These are phyloP conservation scores for Rostrohypoxylon terebratum DNA, from an alignment of 495 filamentous ascomycete species.

Conservation along the genomic window DNA sequence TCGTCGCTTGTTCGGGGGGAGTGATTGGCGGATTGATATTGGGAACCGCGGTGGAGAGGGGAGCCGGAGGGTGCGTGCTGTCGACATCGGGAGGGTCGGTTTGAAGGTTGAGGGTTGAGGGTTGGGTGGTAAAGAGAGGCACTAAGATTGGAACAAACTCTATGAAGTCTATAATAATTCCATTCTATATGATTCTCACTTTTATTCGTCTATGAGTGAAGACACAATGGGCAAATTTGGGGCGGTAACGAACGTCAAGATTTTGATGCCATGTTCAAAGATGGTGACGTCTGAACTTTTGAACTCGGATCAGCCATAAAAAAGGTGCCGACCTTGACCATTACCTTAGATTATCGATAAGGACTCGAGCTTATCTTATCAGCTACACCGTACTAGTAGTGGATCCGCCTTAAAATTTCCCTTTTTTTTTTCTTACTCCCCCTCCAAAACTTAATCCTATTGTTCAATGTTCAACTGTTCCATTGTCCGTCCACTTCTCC, in stretches of 20 bases:
- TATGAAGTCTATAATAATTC: constrained; percentile 15
- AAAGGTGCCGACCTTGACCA: neutral
- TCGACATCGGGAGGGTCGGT: constrained; percentile 27
- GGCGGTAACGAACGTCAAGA: neutral
- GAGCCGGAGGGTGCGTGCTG: constrained; percentile 12
- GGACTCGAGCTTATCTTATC: neutral
- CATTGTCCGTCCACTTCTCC: constrained; percentile 12
- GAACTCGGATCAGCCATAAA: neutral
- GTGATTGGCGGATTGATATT: neutral
- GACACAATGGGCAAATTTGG: neutral
- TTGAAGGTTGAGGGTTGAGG: constrained; percentile 7
- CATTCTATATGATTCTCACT: constrained; percentile 6
- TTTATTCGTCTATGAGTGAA: constrained; percentile 15
- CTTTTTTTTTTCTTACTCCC: constrained; percentile 20
- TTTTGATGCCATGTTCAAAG: neutral
- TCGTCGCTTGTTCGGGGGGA: constrained; percentile 29
- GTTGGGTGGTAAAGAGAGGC: neutral
- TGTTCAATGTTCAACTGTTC: neutral
- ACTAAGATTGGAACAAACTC: neutral
- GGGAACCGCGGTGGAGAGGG: neutral
- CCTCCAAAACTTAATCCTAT: neutral
- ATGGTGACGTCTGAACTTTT: constrained; percentile 18
- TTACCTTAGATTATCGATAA: constrained; percentile 26
- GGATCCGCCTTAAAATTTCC: constrained; percentile 26
- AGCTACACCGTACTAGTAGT: constrained; percentile 2